These are phyloP conservation scores for Uronychia setigera DNA, from an alignment of 73 alveolate genomes.

Conservation along the genomic window DNA sequence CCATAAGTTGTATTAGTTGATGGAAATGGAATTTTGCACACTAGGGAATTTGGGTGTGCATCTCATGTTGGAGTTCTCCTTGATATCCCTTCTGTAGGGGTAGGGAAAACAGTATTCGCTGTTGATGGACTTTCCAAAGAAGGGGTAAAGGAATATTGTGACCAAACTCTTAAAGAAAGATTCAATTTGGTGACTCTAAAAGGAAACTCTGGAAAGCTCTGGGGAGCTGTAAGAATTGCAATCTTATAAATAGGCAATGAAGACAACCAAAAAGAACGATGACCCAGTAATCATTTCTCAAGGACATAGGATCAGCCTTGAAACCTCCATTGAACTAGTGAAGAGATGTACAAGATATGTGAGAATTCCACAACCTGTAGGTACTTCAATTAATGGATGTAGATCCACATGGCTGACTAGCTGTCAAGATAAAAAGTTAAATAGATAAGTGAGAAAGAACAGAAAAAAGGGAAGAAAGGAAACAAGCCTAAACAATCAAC, in stretches of 20 bases:
- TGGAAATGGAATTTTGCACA: conserved; percentile 98
- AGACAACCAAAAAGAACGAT: conserved; percentile 75
- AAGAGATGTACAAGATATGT: conserved; percentile 58
- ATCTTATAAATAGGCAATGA: conserved; percentile 59
- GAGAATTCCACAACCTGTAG: conserved; percentile 94
- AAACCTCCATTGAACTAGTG: conserved; percentile 86
- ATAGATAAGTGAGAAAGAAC: not conserved
- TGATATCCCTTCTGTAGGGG: conserved; percentile 94
- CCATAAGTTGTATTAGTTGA: conserved; percentile 95
- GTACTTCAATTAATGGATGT: conserved; percentile 44
- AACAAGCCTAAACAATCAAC: not conserved
- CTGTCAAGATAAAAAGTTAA: conserved; percentile 19
- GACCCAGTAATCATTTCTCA: conserved; percentile 89
- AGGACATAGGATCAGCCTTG: conserved; percentile 91
- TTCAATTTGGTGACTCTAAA: conserved; percentile 74
- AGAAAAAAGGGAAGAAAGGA: not conserved
- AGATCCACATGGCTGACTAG: conserved; percentile 69
- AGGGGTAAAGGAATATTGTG: conserved; percentile 78
- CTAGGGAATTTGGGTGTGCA: conserved; percentile 95
- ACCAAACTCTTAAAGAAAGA: conserved; percentile 63
- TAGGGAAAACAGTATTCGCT: conserved; percentile 90
- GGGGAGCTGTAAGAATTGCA: conserved; percentile 83
- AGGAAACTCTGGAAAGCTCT: conserved; percentile 86
- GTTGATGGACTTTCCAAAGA: conserved; percentile 93
- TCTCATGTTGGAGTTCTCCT: conserved; percentile 93